phyloP scores from a whole-genome alignment of 2,329 filamentous ascomycete species.

The Fusarium camptoceras region DNA sequence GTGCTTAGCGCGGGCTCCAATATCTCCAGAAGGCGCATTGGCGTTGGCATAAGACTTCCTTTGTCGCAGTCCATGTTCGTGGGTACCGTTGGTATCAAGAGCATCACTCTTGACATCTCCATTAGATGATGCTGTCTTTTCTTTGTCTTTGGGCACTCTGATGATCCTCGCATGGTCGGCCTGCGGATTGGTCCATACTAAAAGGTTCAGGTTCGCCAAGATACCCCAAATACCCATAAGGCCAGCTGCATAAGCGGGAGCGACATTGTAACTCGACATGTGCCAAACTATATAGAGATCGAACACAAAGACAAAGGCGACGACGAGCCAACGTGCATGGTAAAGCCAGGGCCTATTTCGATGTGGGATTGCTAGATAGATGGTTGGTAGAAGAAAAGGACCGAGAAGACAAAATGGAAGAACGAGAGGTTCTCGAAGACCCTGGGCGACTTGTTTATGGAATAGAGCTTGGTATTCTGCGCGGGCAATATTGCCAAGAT shows the following conservation, averaged over 20 bases:
- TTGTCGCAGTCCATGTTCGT: constrained; percentile 29
- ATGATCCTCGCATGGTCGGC: constrained; percentile 66
- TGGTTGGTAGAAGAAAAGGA: constrained; percentile 60
- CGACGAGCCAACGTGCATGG: constrained; percentile 61
- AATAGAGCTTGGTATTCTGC: constrained; percentile 54
- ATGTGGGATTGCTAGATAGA: constrained; percentile 70
- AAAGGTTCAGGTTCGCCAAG: constrained; percentile 60
- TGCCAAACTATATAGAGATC: constrained; percentile 57
- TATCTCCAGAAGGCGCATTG: constrained; percentile 1
- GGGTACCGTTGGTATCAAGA: neutral
- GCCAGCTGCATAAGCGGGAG: constrained; percentile 62
- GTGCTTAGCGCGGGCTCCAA: neutral
- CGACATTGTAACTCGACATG: constrained; percentile 64
- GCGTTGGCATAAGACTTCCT: constrained; percentile 22
- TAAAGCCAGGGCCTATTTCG: constrained; percentile 62
- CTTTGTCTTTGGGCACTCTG: constrained; percentile 44
- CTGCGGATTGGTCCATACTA: constrained; percentile 68
- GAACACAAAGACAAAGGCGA: constrained; percentile 57
- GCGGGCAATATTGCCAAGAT: constrained; percentile 47
- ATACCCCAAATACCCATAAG: constrained; percentile 64
- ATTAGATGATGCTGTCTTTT: neutral
- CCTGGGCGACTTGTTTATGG: constrained; percentile 51
- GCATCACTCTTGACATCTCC: neutral
- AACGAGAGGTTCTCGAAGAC: constrained; percentile 60
- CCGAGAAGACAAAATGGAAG: constrained; percentile 64